Conservation (phyloP, 345 rosid genomes). For the Hypericum androsaemum region DNA sequence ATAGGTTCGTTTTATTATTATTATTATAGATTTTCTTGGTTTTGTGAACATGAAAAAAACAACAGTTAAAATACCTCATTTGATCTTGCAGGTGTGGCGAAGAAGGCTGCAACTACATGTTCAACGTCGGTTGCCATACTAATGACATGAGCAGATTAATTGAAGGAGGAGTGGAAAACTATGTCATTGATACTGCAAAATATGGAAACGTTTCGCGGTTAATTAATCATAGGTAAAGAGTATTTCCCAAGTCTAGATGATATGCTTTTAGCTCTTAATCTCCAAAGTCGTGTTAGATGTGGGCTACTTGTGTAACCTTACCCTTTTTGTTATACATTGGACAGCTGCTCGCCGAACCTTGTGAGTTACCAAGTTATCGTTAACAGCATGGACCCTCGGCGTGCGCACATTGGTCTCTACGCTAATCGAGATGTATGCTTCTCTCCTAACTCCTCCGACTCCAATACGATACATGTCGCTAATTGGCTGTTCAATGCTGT, state of each 20-base stretch:
- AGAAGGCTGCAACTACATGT: conserved; percentile 55
- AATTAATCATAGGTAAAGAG: conserved; percentile 85
- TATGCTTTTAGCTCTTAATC: too few species aligned
- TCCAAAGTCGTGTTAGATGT: too few species aligned
- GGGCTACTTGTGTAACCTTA: neutral
- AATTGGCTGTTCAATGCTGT: conserved; percentile 1
- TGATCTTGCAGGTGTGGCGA: conserved; percentile 43
- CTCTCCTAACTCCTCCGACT: conserved; percentile 5
- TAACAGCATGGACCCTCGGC: conserved; percentile 76
- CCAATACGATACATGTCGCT: neutral
- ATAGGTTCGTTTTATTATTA: too few species aligned
- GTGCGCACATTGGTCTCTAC: conserved; percentile 76
- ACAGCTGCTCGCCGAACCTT: conserved; percentile 88
- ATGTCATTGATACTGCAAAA: conserved; percentile 67
- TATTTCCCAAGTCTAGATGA: too few species aligned
- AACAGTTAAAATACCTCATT: conserved; percentile 1
- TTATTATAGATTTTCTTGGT: too few species aligned
- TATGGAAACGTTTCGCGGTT: conserved; percentile 79
- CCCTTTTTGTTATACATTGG: conserved; percentile 4
- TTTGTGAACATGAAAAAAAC: neutral
- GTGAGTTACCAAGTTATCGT: conserved; percentile 70
- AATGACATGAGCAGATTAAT: conserved; percentile 79
- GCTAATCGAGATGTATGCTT: conserved; percentile 77
- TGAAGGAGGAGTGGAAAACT: conserved; percentile 48
- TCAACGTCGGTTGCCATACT: conserved; percentile 47